Conservation (phyloP, 208 protist species). For the Vickermania ingenoplastis region DNA sequence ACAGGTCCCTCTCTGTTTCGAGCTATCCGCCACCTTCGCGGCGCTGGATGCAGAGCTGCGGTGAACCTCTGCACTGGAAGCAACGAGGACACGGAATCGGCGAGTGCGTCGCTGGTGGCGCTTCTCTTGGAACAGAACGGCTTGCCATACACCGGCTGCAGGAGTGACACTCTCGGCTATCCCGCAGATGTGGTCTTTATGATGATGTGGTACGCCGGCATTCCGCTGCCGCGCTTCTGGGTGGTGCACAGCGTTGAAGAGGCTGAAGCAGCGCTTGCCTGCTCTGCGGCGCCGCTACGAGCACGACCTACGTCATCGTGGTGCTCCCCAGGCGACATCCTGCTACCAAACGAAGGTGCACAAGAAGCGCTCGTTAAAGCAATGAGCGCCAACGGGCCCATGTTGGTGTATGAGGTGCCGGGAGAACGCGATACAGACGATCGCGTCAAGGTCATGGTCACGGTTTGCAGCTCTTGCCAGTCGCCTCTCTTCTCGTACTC, state of each 20-base stretch:
- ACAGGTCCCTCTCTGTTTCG: neutral
- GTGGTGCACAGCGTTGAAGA: slow-evolving; percentile 21
- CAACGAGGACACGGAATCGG: slow-evolving; percentile 18
- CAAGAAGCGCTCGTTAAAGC: slow-evolving; percentile 6
- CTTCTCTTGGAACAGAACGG: slow-evolving; percentile 32
- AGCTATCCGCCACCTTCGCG: neutral
- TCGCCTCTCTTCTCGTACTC: neutral
- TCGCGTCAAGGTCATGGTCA: slow-evolving; percentile 9
- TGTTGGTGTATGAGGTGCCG: slow-evolving; percentile 36
- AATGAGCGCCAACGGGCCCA: slow-evolving; percentile 14
- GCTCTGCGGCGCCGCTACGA: slow-evolving; percentile 12
- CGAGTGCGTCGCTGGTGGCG: slow-evolving; percentile 16
- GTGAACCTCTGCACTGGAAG: slow-evolving; percentile 43
- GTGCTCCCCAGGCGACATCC: slow-evolving; percentile 6
- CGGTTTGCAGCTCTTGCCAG: no score
- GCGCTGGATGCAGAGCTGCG: slow-evolving; percentile 5
- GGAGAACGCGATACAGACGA: slow-evolving; percentile 1
- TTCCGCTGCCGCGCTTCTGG: slow-evolving; percentile 49
- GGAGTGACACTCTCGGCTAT: slow-evolving; percentile 31
- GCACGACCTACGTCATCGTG: slow-evolving; percentile 19
- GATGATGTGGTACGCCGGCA: slow-evolving; percentile 63
- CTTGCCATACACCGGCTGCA: slow-evolving; percentile 46
- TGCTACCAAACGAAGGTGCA: neutral
- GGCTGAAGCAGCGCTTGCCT: slow-evolving; percentile 9
- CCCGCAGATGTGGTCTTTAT: slow-evolving; percentile 59